Conservation (phyloP, 2,329 filamentous ascomycete species). For the Pseudogymnoascus destructans region DNA sequence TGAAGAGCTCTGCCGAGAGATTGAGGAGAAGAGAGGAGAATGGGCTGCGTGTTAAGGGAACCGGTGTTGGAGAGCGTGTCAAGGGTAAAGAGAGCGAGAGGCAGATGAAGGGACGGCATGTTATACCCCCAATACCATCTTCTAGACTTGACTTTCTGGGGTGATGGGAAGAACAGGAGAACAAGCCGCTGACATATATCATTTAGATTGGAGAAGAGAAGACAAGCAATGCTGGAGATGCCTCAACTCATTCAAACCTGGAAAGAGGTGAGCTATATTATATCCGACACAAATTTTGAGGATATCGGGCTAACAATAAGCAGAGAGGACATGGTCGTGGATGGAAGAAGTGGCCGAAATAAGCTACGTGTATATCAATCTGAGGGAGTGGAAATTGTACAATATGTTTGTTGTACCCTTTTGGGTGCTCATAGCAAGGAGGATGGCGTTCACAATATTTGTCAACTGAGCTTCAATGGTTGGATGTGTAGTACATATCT, state of each 20-base stretch:
- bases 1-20: constrained; percentile 61
- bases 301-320: constrained; percentile 26
- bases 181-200: constrained; percentile 7
- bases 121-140: constrained; percentile 17
- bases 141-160: neutral
- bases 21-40: constrained; percentile 62
- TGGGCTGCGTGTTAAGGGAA: constrained; percentile 78
- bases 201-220: constrained; percentile 67
- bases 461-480: constrained; percentile 5
- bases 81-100: constrained; percentile 95
- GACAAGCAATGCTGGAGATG: constrained; percentile 90
- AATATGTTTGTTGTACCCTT: neutral
- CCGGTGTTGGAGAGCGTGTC: constrained; percentile 79
- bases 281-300: neutral
- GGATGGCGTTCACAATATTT: constrained; percentile 8
- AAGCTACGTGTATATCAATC: constrained; percentile 1
- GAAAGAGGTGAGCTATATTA: constrained; percentile 59
- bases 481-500: constrained; percentile 1
- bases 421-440: constrained; percentile 9
- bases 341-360: constrained; percentile 62
- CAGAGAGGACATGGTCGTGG: constrained; percentile 58
- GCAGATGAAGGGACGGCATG: constrained; percentile 61
- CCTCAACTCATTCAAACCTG: constrained; percentile 80
- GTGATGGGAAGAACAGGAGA: neutral
- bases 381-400: constrained; percentile 6